Percentiles rank a stretch among this genome's conserved stretches.
Conservation (phyloP, 805 yeast species). For the Spathaspora passalidarum region DNA sequence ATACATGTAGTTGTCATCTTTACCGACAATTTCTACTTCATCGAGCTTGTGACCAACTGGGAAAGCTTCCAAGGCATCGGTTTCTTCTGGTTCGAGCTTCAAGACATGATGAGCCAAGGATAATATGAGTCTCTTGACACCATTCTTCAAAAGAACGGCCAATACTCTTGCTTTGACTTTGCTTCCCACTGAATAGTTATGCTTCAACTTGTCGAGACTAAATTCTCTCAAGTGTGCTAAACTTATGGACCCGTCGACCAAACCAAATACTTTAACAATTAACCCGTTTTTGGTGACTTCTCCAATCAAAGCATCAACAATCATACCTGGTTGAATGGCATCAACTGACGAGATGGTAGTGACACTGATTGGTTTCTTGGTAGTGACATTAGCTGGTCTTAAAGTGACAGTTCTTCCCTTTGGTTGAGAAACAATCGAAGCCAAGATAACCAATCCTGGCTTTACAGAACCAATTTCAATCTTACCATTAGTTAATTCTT, state of each 20-base stretch:
- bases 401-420: slow-evolving; percentile 56
- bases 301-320: slow-evolving; percentile 70
- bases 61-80: slow-evolving; percentile 53
- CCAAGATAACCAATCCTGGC: slow-evolving; percentile 70
- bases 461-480: slow-evolving; percentile 33
- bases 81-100: slow-evolving; percentile 21
- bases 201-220: slow-evolving; percentile 48
- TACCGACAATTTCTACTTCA: slow-evolving; percentile 55
- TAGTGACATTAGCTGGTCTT: slow-evolving; percentile 38
- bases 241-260: slow-evolving; percentile 68
- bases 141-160: slow-evolving; percentile 48
- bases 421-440: slow-evolving; percentile 48
- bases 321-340: slow-evolving; percentile 80
- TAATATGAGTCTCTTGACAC: slow-evolving; percentile 58
- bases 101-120: slow-evolving; percentile 60
- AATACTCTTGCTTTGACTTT: slow-evolving; percentile 67
- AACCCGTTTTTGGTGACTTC: slow-evolving; percentile 62
- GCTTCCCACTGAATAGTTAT: slow-evolving; percentile 66
- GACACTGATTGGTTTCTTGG: slow-evolving; percentile 42
- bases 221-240: slow-evolving; percentile 59
- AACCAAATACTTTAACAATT: slow-evolving; percentile 69
- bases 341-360: slow-evolving; percentile 69
- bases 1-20: slow-evolving; percentile 54
- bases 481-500: slow-evolving; percentile 48
- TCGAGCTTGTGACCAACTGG: slow-evolving; percentile 75